These are phyloP conservation scores for Scytalidium lignicola DNA, from an alignment of 2,329 filamentous ascomycete genomes.

Conservation along the genomic window DNA sequence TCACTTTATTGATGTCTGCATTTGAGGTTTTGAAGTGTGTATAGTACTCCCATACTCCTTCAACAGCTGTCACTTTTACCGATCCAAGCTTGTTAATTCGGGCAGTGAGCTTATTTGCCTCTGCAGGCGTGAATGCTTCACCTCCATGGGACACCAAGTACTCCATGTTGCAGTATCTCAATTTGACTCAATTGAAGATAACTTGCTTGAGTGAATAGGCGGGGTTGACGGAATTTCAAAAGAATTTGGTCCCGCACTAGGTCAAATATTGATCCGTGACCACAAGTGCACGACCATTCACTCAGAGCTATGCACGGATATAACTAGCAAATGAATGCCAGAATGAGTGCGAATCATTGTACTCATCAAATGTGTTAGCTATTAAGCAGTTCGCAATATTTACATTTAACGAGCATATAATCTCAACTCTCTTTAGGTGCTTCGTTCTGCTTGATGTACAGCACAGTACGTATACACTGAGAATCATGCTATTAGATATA, in stretches of 20 bases:
- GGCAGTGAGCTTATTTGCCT: conserved; percentile 21
- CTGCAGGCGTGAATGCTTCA: conserved; percentile 23
- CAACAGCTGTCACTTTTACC: conserved; percentile 17
- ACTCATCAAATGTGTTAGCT: no score
- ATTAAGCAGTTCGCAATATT: no score
- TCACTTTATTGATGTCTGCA: conserved; percentile 8
- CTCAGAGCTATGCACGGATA: no score
- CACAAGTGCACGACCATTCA: no score
- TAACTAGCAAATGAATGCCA: no score
- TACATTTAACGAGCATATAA: no score
- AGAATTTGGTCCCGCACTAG: background rate
- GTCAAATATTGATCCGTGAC: background rate
- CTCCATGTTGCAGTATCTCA: conserved; percentile 16
- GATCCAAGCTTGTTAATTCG: conserved; percentile 8
- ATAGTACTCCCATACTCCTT: conserved; percentile 25
- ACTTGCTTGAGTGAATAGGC: background rate
- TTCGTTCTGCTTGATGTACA: no score
- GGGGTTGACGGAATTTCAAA: background rate
- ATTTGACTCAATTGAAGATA: background rate
- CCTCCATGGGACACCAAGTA: conserved; percentile 22
- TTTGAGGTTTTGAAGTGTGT: conserved; percentile 17
- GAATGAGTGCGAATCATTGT: no score
- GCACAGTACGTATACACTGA: no score
- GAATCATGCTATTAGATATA: no score
- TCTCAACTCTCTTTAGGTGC: no score